Evolutionary conservation across 495 filamentous ascomycete genomes (phyloP).

Genomic region (Parathielavia appendiculata): DNA sequence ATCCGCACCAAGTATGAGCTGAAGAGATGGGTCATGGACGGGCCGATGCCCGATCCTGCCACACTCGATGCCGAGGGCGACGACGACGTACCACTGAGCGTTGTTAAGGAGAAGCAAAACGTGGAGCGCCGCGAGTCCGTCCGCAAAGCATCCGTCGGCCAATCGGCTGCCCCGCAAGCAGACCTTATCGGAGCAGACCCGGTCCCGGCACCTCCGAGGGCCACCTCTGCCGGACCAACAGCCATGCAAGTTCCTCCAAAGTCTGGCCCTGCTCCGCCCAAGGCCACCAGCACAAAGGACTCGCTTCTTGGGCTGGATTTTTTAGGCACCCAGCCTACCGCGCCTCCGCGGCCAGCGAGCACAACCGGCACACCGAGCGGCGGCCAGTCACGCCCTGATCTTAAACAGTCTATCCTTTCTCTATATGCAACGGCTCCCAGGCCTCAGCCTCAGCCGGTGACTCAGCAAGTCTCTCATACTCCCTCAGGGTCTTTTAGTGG

Average conservation of each 20-base stretch:
- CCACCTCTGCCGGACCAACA: conserved; percentile 58
- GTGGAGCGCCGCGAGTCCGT: conserved; percentile 46
- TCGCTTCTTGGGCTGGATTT: conserved; percentile 93
- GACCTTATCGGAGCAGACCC: conserved; percentile 50
- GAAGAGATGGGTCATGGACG: conserved; percentile 98
- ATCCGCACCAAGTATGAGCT: conserved; percentile 98
- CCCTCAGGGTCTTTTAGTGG: conserved; percentile 47
- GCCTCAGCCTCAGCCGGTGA: conserved; percentile 51
- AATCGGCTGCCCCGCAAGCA: conserved; percentile 36
- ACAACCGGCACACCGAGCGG: conserved; percentile 56
- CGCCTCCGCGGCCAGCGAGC: conserved; percentile 67
- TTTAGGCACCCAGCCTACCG: conserved; percentile 64
- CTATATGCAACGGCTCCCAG: conserved; percentile 82
- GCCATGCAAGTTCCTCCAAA: conserved; percentile 64
- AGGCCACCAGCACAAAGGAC: conserved; percentile 59
- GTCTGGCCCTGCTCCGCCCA: conserved; percentile 55
- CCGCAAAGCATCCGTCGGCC: conserved; percentile 39
- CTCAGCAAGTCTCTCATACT: conserved; percentile 48
- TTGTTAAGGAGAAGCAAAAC: conserved; percentile 54
- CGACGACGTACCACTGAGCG: conserved; percentile 64
- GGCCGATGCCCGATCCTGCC: conserved; percentile 82
- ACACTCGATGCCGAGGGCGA: conserved; percentile 80
- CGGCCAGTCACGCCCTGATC: conserved; percentile 76
- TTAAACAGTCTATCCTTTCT: conserved; percentile 95
- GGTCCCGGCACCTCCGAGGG: conserved; percentile 35